phyloP scores from a whole-genome alignment of 805 yeast genomes.

The Yamadazyma paraphyllophila region DNA sequence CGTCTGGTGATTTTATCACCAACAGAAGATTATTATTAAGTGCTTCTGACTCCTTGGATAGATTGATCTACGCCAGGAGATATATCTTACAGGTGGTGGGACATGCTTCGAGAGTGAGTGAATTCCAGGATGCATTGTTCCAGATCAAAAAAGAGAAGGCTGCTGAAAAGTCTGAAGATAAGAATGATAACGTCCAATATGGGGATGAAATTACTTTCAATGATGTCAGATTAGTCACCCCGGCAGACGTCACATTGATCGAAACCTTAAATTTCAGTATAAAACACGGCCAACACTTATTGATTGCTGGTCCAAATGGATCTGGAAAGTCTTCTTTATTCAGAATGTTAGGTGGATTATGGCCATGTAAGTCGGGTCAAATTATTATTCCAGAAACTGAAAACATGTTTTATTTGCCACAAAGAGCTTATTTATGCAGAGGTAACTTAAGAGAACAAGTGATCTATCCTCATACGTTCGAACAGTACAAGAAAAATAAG shows the following conservation, averaged over 20 bases:
- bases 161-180: neutral
- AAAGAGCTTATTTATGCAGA: constrained; percentile 80
- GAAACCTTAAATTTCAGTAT: constrained; percentile 66
- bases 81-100: constrained; percentile 82
- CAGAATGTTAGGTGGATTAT: constrained; percentile 86
- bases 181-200: constrained; percentile 23
- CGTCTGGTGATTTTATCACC: constrained; percentile 83
- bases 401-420: constrained; percentile 85
- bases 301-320: constrained; percentile 95
- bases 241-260: constrained; percentile 73
- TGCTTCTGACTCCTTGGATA: constrained; percentile 85
- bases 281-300: constrained; percentile 76
- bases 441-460: constrained; percentile 85
- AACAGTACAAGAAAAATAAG: constrained; percentile 44
- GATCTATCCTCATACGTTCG: constrained; percentile 76
- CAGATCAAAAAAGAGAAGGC: constrained; percentile 35
- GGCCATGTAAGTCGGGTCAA: constrained; percentile 71
- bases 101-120: constrained; percentile 70
- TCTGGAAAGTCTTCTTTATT: constrained; percentile 93
- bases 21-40: constrained; percentile 80
- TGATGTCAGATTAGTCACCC: constrained; percentile 79
- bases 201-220: constrained; percentile 66
- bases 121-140: constrained; percentile 62
- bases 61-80: constrained; percentile 80
- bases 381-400: constrained; percentile 63